Evolutionary conservation across 1,284 basidiomycete species (phyloP).

Genomic region (Papiliotrema laurentii): DNA sequence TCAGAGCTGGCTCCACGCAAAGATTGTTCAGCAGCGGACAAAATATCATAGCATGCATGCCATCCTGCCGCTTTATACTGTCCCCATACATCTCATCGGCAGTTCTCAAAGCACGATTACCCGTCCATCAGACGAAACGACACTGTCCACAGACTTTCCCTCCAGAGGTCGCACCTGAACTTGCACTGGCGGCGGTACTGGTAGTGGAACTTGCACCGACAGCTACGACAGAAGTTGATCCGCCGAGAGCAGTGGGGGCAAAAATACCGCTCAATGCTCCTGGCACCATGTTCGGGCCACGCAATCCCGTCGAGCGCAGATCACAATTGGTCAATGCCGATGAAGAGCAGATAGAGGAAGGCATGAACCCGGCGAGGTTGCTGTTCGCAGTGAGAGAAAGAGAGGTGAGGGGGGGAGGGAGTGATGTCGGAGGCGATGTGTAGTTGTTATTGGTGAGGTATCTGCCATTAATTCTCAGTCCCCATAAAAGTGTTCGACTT

Average conservation of each 20-base stretch:
- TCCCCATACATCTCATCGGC: too few relatives aligned
- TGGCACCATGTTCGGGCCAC: constrained; percentile 3
- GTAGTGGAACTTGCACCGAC: background rate
- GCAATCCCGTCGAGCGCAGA: constrained; percentile 28
- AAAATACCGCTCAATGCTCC: background rate
- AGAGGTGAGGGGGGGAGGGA: constrained; percentile 30
- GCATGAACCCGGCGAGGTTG: constrained; percentile 29
- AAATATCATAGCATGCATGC: too few relatives aligned
- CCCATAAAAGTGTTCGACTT: constrained; percentile 5
- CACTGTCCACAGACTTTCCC: constrained; percentile 8
- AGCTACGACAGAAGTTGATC: background rate
- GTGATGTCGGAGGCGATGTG: constrained; percentile 25
- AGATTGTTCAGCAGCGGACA: too few relatives aligned
- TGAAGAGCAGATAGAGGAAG: constrained; percentile 24
- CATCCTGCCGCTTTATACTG: too few relatives aligned
- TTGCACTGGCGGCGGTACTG: background rate
- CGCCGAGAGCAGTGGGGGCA: background rate
- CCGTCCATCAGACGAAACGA: constrained; percentile 5
- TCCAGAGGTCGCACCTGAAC: background rate
- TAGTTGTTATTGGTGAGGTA: constrained; percentile 38
- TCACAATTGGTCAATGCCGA: constrained; percentile 33
- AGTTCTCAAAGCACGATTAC: background rate
- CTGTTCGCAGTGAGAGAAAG: constrained; percentile 39
- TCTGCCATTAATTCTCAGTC: constrained; percentile 8
- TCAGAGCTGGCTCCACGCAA: too few relatives aligned